These are phyloP conservation scores for Primulina eburnea DNA, from an alignment of 257 asterid genomes.

Conservation along the genomic window DNA sequence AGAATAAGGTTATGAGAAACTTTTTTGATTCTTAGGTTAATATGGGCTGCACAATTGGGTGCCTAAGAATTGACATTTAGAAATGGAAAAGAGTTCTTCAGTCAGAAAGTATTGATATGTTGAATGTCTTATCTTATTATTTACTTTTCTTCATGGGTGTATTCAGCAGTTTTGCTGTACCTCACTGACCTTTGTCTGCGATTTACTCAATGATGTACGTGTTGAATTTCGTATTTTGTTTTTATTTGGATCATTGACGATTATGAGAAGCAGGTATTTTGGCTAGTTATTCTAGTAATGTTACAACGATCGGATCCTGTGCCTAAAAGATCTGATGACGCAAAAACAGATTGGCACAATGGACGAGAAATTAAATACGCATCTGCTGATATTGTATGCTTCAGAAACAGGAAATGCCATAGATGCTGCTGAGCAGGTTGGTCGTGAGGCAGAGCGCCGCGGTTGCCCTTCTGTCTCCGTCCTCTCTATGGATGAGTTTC, in stretches of 20 bases:
- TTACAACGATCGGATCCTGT: not conserved
- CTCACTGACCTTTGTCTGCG: not conserved
- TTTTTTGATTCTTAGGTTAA: not conserved
- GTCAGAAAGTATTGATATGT: not conserved
- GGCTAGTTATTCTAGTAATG: not conserved
- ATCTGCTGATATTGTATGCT: constrained; percentile 67
- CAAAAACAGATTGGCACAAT: constrained; percentile 29
- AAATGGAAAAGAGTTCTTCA: not conserved
- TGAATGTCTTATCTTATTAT: not conserved
- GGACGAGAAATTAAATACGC: constrained; percentile 42
- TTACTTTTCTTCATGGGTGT: not conserved
- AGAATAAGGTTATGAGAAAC: not conserved
- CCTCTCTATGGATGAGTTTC: constrained; percentile 66
- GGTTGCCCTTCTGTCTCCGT: constrained; percentile 63
- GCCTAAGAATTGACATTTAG: not conserved
- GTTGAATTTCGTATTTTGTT: not conserved
- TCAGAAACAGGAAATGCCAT: constrained; percentile 89
- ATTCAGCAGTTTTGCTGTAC: not conserved
- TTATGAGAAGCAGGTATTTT: not conserved
- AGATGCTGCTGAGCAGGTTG: constrained; percentile 79
- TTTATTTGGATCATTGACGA: not conserved
- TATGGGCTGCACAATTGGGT: not conserved
- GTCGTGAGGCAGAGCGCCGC: constrained; percentile 90
- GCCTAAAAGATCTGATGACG: constrained; percentile 6
- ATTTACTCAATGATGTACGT: not conserved